Percentiles rank a stretch among this genome's conserved stretches.
Conservation (phyloP, 2,329 filamentous ascomycete genomes). For the Waltergamsia citrina region DNA sequence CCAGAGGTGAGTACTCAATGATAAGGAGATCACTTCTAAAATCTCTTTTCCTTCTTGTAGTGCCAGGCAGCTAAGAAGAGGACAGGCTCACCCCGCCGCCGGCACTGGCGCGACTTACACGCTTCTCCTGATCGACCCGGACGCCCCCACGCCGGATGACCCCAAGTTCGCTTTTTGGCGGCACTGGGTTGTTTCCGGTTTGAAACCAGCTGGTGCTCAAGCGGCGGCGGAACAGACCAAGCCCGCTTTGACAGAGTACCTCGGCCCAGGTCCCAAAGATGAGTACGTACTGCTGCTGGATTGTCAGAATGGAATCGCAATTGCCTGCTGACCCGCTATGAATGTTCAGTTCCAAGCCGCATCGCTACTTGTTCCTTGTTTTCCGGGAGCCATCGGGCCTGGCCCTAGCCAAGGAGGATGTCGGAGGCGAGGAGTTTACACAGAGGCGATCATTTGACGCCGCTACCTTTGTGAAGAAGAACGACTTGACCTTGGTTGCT, state of each 20-base stretch:
- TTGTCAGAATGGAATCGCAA: background rate
- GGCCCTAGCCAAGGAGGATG: slow-evolving; percentile 26
- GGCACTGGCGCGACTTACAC: slow-evolving; percentile 22
- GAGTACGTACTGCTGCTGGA: slow-evolving; percentile 17
- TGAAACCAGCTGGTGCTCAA: slow-evolving; percentile 18
- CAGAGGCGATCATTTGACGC: slow-evolving; percentile 32
- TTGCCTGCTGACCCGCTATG: no score
- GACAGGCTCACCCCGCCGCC: no score
- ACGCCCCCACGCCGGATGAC: slow-evolving; percentile 44
- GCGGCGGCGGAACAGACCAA: slow-evolving; percentile 16
- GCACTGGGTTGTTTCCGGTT: slow-evolving; percentile 38
- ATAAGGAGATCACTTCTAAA: background rate
- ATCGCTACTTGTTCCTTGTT: slow-evolving; percentile 34
- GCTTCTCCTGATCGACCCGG: slow-evolving; percentile 41
- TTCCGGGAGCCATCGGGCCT: slow-evolving; percentile 28
- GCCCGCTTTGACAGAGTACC: slow-evolving; percentile 28
- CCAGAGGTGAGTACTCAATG: slow-evolving; percentile 16
- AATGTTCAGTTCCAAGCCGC: slow-evolving; percentile 31
- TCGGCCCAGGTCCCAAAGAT: slow-evolving; percentile 34
- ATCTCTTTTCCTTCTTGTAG: background rate
- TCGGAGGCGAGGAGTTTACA: slow-evolving; percentile 35
- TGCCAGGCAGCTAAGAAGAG: background rate
- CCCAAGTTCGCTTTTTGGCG: slow-evolving; percentile 46
- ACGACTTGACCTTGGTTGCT: slow-evolving; percentile 26
- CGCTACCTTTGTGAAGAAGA: slow-evolving; percentile 24